Conservation (phyloP, 495 filamentous ascomycete species). For the Acidomyces sp. region DNA sequence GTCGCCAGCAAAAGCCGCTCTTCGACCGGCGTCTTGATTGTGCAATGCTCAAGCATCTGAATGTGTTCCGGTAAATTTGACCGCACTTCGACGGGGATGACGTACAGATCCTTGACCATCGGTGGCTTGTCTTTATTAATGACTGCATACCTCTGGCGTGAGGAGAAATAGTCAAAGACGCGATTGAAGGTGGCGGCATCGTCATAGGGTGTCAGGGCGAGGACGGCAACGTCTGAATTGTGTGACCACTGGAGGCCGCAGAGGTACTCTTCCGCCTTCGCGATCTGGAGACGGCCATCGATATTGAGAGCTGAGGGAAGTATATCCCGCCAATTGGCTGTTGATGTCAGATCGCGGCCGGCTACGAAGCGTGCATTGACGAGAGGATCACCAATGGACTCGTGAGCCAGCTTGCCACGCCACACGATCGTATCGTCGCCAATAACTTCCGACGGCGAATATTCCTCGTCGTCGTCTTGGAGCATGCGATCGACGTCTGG, state of each 20-base stretch:
- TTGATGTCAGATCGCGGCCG: conserved; percentile 51
- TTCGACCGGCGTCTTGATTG: conserved; percentile 46
- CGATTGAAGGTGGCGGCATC: conserved; percentile 47
- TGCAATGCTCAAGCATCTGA: conserved; percentile 56
- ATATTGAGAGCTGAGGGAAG: conserved; percentile 56
- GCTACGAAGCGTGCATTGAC: conserved; percentile 72
- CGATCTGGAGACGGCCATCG: conserved; percentile 69
- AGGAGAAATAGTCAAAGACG: conserved; percentile 66
- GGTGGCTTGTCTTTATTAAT: conserved; percentile 49
- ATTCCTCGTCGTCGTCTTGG: conserved; percentile 74
- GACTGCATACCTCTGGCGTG: conserved; percentile 68
- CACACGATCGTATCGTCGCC: conserved; percentile 56
- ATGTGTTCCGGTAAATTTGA: conserved; percentile 48
- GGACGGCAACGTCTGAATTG: conserved; percentile 59
- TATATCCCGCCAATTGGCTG: conserved; percentile 53
- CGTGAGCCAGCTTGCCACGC: conserved; percentile 52
- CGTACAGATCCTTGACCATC: conserved; percentile 29
- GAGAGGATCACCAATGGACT: conserved; percentile 43
- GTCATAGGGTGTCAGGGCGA: conserved; percentile 37
- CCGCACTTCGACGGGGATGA: conserved; percentile 30
- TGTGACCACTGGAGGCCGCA: conserved; percentile 62
- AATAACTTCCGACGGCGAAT: conserved; percentile 63
- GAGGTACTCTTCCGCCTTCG: conserved; percentile 76
- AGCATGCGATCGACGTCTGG: conserved; percentile 84
- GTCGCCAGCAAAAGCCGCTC: conserved; percentile 64